Evolutionary conservation across 345 rosid genomes (phyloP).

Genomic region (Linum trigynum): DNA sequence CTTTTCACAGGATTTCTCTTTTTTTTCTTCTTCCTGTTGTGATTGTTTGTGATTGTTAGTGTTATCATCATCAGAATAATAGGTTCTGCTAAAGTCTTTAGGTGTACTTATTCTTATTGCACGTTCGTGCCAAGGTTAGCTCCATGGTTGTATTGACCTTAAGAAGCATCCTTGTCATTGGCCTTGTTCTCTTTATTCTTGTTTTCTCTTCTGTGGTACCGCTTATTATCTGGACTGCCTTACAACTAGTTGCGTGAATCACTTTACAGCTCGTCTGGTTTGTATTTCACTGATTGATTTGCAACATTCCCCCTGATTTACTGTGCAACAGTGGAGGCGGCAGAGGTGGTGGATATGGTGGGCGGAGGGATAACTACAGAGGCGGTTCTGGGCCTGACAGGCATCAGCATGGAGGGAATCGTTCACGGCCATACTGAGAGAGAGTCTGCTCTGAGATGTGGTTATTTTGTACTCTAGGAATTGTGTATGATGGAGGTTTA

Average conservation of each 20-base stretch:
- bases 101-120: not conserved
- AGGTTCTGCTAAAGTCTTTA: not conserved
- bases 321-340: slow-evolving; percentile 56
- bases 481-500: slow-evolving; percentile 38
- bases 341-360: slow-evolving; percentile 64
- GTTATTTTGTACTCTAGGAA: slow-evolving; percentile 49
- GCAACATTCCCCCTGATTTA: not conserved
- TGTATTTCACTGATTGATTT: not conserved
- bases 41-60: not conserved
- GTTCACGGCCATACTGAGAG: slow-evolving; percentile 78
- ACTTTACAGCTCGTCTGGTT: no score
- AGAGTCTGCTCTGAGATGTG: slow-evolving; percentile 15
- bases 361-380: slow-evolving; percentile 64
- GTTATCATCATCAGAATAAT: not conserved
- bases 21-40: not conserved
- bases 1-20: no score
- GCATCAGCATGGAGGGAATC: slow-evolving; percentile 75
- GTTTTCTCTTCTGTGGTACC: no score
- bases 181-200: no score
- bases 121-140: not conserved
- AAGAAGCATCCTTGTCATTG: no score
- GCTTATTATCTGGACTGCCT: no score
- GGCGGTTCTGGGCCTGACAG: slow-evolving; percentile 85
- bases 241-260: not conserved
- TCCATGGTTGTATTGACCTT: not conserved